Conservation (phyloP, 768 basidiomycete species). For the Hericium alpestre region DNA sequence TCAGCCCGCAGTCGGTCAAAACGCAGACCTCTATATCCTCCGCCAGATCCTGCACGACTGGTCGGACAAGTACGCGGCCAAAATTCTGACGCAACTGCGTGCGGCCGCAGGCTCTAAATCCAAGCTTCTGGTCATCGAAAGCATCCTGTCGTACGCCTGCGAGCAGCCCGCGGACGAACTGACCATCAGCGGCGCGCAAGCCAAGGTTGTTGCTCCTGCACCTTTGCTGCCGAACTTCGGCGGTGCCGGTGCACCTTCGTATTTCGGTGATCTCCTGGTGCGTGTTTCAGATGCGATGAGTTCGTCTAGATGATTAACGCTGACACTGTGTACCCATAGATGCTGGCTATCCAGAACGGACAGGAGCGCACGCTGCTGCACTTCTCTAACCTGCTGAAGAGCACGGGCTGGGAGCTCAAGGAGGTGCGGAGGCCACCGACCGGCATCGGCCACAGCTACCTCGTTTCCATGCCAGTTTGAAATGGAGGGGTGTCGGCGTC, state of each 20-base stretch:
- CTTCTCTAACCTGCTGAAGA: conserved; percentile 18
- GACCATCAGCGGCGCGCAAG: not conserved
- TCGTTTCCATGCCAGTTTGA: not conserved
- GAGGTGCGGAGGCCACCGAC: not conserved
- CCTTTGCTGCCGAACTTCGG: not conserved
- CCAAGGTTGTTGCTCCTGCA: not conserved
- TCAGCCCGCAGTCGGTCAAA: not conserved
- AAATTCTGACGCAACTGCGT: conserved; percentile 20
- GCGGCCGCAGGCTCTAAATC: conserved; percentile 17
- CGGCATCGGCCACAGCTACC: not conserved
- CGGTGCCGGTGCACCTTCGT: not conserved
- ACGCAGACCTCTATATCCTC: conserved; percentile 18
- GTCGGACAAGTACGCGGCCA: conserved; percentile 13
- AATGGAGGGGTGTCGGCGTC: not conserved
- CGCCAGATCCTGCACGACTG: conserved; percentile 24
- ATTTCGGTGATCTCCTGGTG: not conserved
- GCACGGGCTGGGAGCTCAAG: conserved; percentile 26
- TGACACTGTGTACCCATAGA: conserved; percentile 18
- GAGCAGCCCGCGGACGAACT: not conserved
- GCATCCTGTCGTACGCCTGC: not conserved
- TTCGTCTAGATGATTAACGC: too few relatives aligned
- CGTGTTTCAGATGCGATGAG: not conserved
- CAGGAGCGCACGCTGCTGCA: conserved; percentile 29
- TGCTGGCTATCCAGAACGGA: conserved; percentile 29
- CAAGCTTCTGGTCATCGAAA: conserved; percentile 33